Conservation (phyloP, 2,329 filamentous ascomycete genomes). For the Pleurostoma richardsiae region DNA sequence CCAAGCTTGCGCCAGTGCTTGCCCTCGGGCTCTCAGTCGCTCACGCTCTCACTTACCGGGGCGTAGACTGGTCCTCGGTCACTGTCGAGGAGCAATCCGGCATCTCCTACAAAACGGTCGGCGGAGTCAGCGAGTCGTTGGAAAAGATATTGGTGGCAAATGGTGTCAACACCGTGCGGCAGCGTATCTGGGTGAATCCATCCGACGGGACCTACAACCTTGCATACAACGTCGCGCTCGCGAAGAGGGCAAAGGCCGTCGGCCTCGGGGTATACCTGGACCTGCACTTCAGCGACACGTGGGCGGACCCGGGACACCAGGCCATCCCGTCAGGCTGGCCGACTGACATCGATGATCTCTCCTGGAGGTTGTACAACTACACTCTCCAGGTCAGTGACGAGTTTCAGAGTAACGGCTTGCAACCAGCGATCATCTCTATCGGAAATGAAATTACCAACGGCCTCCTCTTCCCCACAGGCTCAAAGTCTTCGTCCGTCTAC, state of each 20-base stretch:
- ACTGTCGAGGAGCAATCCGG: constrained; percentile 57
- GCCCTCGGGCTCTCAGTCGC: too few relatives aligned
- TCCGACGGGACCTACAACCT: constrained; percentile 61
- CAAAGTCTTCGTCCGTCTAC: constrained; percentile 43
- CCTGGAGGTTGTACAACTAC: constrained; percentile 64
- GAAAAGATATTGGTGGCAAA: constrained; percentile 57
- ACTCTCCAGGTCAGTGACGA: constrained; percentile 56
- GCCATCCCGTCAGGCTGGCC: constrained; percentile 60
- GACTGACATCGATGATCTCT: constrained; percentile 49
- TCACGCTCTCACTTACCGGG: constrained; percentile 6
- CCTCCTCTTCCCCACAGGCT: constrained; percentile 61
- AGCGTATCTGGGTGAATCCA: constrained; percentile 68
- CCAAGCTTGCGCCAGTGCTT: too few relatives aligned
- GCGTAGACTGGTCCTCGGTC: constrained; percentile 46
- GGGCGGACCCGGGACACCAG: constrained; percentile 65
- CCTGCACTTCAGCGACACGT: constrained; percentile 64
- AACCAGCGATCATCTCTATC: constrained; percentile 60
- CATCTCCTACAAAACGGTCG: constrained; percentile 52
- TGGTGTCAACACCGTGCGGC: constrained; percentile 66
- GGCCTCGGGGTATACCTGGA: constrained; percentile 59
- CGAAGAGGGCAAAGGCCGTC: constrained; percentile 56
- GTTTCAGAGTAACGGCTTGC: constrained; percentile 50
- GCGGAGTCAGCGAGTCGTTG: constrained; percentile 47
- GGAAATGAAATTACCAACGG: constrained; percentile 70
- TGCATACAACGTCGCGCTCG: constrained; percentile 65